phyloP scores from a whole-genome alignment of 352 stramenopile species.

The Pythium periplocum region DNA sequence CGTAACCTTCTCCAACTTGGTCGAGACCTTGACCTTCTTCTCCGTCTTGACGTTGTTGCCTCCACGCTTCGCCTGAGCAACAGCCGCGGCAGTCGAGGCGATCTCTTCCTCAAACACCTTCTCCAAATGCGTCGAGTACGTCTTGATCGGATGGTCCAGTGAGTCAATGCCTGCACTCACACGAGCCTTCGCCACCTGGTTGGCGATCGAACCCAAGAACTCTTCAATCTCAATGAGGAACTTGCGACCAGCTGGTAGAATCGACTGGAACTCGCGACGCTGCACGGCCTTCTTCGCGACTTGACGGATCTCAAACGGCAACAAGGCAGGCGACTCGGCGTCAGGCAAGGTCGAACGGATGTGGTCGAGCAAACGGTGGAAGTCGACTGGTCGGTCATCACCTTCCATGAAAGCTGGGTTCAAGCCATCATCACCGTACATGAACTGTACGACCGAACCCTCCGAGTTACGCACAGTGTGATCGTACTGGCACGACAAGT shows the following conservation, averaged over 20 bases:
- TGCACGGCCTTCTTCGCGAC: constrained; percentile 85
- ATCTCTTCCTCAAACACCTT: constrained; percentile 61
- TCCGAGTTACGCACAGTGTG: constrained; percentile 87
- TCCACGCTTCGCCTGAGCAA: constrained; percentile 20
- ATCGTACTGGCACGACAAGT: constrained; percentile 95
- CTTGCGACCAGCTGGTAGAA: constrained; percentile 85
- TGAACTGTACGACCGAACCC: constrained; percentile 96
- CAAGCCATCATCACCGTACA: constrained; percentile 98
- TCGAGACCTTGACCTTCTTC: constrained; percentile 57
- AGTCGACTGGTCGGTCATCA: constrained; percentile 95
- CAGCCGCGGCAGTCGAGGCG: constrained; percentile 7
- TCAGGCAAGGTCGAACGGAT: constrained; percentile 83
- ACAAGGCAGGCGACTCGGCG: constrained; percentile 56
- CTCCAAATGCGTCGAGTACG: constrained; percentile 65
- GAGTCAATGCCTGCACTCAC: constrained; percentile 49
- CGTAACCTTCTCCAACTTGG: constrained; percentile 56
- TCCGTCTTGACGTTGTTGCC: constrained; percentile 25
- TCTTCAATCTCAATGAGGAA: constrained; percentile 89
- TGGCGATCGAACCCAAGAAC: constrained; percentile 68
- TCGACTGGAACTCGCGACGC: constrained; percentile 68
- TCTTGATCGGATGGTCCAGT: constrained; percentile 56
- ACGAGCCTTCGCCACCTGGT: constrained; percentile 51
- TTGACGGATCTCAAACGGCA: constrained; percentile 77
- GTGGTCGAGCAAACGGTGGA: constrained; percentile 89
- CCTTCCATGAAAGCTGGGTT: constrained; percentile 97